Percentiles rank a stretch among this genome's conserved stretches.
phyloP scores from a whole-genome alignment of 768 basidiomycete genomes.

The Artomyces pyxidatus region DNA sequence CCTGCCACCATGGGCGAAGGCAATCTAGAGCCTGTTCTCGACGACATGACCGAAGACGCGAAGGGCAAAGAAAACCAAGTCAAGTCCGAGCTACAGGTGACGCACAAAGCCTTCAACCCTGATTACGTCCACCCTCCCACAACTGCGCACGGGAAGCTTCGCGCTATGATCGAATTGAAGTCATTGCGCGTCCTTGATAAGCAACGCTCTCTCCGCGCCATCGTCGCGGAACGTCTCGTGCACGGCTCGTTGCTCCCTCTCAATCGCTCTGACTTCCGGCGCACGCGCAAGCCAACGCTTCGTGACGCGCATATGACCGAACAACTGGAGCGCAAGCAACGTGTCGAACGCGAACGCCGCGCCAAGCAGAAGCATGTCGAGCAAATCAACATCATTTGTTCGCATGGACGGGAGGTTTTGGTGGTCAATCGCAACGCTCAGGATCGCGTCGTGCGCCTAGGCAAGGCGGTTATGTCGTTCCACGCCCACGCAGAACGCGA shows the following conservation, averaged over 20 bases:
- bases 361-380: slow-evolving; percentile 97
- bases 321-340: slow-evolving; percentile 83
- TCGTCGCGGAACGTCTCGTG: slow-evolving; percentile 78
- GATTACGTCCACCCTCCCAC: slow-evolving; percentile 40
- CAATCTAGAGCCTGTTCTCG: slow-evolving; percentile 44
- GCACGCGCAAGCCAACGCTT: slow-evolving; percentile 75
- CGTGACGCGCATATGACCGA: slow-evolving; percentile 89
- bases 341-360: slow-evolving; percentile 83
- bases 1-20: slow-evolving; percentile 78
- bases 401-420: slow-evolving; percentile 72
- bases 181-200: slow-evolving; percentile 82
- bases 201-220: slow-evolving; percentile 79
- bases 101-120: slow-evolving; percentile 23
- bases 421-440: slow-evolving; percentile 53
- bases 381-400: slow-evolving; percentile 79
- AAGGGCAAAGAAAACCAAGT: slow-evolving; percentile 25
- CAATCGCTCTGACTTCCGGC: slow-evolving; percentile 87
- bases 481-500: slow-evolving; percentile 93
- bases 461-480: slow-evolving; percentile 73
- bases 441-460: slow-evolving; percentile 51
- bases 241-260: slow-evolving; percentile 85
- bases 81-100: slow-evolving; percentile 19
- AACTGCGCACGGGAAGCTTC: slow-evolving; percentile 74
- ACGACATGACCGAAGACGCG: slow-evolving; percentile 21
- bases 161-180: slow-evolving; percentile 90